These are phyloP conservation scores for Remersonia thermophila DNA, from an alignment of 2,329 filamentous ascomycete genomes.

Conservation along the genomic window DNA sequence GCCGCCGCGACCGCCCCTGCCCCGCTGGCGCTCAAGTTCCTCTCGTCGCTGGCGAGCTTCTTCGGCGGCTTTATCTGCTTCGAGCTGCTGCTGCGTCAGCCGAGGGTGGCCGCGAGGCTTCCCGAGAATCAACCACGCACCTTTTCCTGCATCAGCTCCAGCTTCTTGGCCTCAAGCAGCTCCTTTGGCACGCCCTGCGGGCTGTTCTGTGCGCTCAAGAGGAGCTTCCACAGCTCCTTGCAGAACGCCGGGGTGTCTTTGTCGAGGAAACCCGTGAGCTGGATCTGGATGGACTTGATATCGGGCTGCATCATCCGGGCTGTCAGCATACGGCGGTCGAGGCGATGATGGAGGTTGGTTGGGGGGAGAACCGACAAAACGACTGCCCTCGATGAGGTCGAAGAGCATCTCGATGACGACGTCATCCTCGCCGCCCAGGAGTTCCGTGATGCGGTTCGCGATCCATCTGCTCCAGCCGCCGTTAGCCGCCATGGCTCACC, in stretches of 20 bases:
- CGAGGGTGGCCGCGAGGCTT: background rate
- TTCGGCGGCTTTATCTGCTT: conserved; percentile 71
- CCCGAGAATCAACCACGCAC: conserved; percentile 31
- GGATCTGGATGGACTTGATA: conserved; percentile 89
- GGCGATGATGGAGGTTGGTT: background rate
- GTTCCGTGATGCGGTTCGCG: conserved; percentile 70
- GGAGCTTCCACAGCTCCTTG: conserved; percentile 85
- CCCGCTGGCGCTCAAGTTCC: conserved; percentile 52
- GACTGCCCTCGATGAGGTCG: conserved; percentile 57
- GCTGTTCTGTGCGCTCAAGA: conserved; percentile 78
- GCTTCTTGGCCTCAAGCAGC: conserved; percentile 88
- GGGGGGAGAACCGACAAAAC: conserved; percentile 48
- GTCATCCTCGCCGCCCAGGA: conserved; percentile 87
- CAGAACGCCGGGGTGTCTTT: conserved; percentile 84
- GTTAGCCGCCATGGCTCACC: too few relatives aligned
- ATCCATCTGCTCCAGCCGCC: conserved; percentile 61
- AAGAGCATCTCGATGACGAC: conserved; percentile 81
- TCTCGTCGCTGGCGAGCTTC: conserved; percentile 60
- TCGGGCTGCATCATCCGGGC: conserved; percentile 56
- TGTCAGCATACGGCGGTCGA: conserved; percentile 14
- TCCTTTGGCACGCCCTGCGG: conserved; percentile 89
- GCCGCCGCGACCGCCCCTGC: conserved; percentile 31
- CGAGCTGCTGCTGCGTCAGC: conserved; percentile 40
- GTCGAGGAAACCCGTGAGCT: conserved; percentile 88
- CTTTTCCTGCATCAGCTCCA: conserved; percentile 90